These are phyloP conservation scores for Pseudocohnilembus persalinus DNA, from an alignment of 169 alveolate species.

Conservation along the genomic window DNA sequence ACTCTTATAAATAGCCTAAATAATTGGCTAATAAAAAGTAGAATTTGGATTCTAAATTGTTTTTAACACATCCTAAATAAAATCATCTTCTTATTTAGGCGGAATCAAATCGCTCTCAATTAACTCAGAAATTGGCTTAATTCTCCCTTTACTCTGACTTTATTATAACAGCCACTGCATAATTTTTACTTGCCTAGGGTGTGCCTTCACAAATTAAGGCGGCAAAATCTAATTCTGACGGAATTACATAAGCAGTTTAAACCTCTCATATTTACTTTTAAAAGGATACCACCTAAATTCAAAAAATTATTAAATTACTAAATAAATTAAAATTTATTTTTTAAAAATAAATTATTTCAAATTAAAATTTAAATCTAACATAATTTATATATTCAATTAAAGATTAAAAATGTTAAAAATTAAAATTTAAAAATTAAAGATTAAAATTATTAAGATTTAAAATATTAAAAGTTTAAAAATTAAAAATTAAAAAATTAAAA, in stretches of 20 bases:
- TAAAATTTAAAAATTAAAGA: too few species aligned
- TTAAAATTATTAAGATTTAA: too few species aligned
- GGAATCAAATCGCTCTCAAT: constrained; percentile 11
- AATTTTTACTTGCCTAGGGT: neutral
- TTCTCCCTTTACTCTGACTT: neutral
- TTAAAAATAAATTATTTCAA: too few species aligned
- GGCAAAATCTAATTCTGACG: neutral
- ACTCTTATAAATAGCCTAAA: constrained; percentile 6
- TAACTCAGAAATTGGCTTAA: neutral
- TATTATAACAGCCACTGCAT: neutral
- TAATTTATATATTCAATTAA: too few species aligned
- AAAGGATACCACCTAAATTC: neutral
- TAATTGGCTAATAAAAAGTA: constrained; percentile 2
- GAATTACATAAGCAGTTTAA: neutral
- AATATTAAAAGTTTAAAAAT: too few species aligned
- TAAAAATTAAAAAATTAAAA: too few species aligned
- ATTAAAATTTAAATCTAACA: too few species aligned
- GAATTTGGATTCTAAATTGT: constrained; percentile 9
- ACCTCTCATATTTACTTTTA: neutral
- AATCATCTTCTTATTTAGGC: constrained; percentile 18
- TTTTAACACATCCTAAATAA: constrained; percentile 8
- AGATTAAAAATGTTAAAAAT: too few species aligned
- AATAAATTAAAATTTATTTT: too few species aligned
- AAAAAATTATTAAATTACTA: too few species aligned
- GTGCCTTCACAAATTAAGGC: neutral